Evolutionary conservation across 768 basidiomycete species (phyloP), one percentile per base, ranked within the genome.

Genomic region (Panaeolus cyanescens): DNA sequence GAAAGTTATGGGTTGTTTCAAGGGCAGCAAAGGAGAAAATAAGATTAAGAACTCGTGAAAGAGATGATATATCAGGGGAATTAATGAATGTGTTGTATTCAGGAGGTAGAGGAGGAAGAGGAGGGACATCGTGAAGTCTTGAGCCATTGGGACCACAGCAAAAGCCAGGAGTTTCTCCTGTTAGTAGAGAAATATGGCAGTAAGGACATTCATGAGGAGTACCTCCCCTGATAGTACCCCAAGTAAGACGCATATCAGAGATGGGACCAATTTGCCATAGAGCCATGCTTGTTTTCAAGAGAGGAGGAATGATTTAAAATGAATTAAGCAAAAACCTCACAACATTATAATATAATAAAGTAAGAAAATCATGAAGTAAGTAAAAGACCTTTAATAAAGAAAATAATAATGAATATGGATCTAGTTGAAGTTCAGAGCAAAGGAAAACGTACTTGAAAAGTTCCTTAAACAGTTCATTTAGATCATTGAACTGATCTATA

Each of bases 1-100:
- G 70, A 56, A 76, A 75, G 1, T 50, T 19, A 22, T 68, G 69
- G 0, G 71, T 68, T 0, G 70, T 65, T 59, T 75, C 70, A 1
- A 75, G 39, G 1, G 71, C 64, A 22, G 75, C 72, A 58, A 75
- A 75, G n/a, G 73, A 74, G 45, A 70, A 74, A 1, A 74, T 30
- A 19, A 75, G 64, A 54, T 77, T 77, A 4, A 77, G 63, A 12
- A 57, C 59, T 0, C 69, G 65, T 0, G 74, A 76, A 0, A 64
- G 53, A 0, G 53, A 36, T 0, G 75, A 77, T 3, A 75, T 64
- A 2, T 62, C n/a, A 0, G 67, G 69, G 50, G 74, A 33, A 54
- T 68, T 60, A 9, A 75, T 5, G 37, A 77, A 71, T 0, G 31
- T 12, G 30, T 66, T 34, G 58, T 60, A 74, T 59, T 74, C 69